These are phyloP conservation scores for Carex littledalei DNA, from an alignment of 176 grass and related monocot species.

Conservation along the genomic window DNA sequence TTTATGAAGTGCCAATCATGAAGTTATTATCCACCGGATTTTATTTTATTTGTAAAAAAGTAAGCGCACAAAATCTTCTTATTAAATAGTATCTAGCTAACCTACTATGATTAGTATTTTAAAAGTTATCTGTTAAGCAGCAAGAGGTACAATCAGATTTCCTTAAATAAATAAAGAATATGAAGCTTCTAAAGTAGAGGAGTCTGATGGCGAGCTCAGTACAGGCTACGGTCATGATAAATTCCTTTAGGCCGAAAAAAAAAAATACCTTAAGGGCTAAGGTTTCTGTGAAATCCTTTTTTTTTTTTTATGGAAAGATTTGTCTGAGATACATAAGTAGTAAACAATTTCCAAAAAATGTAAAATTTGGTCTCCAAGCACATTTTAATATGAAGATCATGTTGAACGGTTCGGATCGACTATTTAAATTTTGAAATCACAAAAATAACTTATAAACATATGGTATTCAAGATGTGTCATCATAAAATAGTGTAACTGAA, in stretches of 20 bases:
- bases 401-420: too few relatives aligned
- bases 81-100: constrained; percentile 6
- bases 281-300: background rate
- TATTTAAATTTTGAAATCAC: too few relatives aligned
- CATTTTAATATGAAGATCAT: too few relatives aligned
- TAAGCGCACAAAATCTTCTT: background rate
- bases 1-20: background rate
- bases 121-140: background rate
- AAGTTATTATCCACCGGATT: background rate
- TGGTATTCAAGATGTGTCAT: too few relatives aligned
- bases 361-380: too few relatives aligned
- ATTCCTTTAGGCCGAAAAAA: background rate
- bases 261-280: constrained; percentile 10
- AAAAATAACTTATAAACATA: too few relatives aligned
- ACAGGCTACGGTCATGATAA: background rate
- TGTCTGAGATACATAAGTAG: too few relatives aligned
- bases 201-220: background rate
- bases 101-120: background rate
- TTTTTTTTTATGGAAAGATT: too few relatives aligned
- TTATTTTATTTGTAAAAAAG: background rate
- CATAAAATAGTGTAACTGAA: too few relatives aligned
- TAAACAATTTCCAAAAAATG: too few relatives aligned
- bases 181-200: background rate
- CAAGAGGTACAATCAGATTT: background rate
- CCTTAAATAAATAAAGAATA: background rate